Evolutionary conservation across 2,329 filamentous ascomycete genomes (phyloP).

Genomic region (Curvularia hawaiiensis): DNA sequence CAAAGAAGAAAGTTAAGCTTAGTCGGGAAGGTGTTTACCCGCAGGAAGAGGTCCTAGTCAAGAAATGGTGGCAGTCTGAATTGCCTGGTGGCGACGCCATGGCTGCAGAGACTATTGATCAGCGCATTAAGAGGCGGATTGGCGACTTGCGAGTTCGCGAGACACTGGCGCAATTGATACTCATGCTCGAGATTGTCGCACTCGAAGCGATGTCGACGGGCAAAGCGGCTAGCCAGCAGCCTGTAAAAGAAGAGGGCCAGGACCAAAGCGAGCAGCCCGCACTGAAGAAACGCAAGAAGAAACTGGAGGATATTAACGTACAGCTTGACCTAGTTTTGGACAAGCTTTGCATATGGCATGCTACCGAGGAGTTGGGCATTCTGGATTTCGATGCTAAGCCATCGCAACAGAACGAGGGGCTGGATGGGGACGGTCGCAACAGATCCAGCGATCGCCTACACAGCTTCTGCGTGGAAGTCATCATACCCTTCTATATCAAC

Average conservation of each 20-base stretch:
- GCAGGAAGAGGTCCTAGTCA: constrained; percentile 67
- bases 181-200: constrained; percentile 77
- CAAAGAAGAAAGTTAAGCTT: constrained; percentile 56
- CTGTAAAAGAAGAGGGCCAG: constrained; percentile 24
- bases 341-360: constrained; percentile 83
- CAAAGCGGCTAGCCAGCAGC: constrained; percentile 33
- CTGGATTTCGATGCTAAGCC: constrained; percentile 41
- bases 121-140: constrained; percentile 66
- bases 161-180: constrained; percentile 79
- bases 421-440: constrained; percentile 28
- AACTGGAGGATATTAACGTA: constrained; percentile 68
- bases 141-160: constrained; percentile 73
- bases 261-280: constrained; percentile 21
- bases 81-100: constrained; percentile 45
- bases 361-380: constrained; percentile 65
- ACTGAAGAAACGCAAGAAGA: constrained; percentile 57
- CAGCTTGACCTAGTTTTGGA: constrained; percentile 77
- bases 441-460: constrained; percentile 65
- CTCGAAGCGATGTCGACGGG: constrained; percentile 59
- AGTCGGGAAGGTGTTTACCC: constrained; percentile 73
- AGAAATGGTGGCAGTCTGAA: constrained; percentile 69
- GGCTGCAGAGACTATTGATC: constrained; percentile 46
- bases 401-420: constrained; percentile 28
- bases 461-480: constrained; percentile 80
- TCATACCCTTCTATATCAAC: constrained; percentile 81